Conservation (phyloP, 306 rosid species). For the Phaseolus lunatus region DNA sequence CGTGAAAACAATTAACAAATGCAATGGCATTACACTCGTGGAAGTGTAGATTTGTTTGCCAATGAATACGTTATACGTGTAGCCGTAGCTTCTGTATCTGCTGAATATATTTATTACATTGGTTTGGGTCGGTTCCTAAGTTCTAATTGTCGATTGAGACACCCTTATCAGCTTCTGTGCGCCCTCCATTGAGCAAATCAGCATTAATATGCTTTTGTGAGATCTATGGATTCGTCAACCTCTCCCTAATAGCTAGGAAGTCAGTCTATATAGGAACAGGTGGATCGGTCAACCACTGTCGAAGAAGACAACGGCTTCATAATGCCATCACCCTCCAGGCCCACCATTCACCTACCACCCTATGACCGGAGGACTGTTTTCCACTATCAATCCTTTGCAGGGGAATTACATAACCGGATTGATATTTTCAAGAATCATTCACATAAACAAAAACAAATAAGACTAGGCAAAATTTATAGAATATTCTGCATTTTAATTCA, state of each 20-base stretch:
- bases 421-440: no score
- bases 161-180: neutral
- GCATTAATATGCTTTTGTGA: no score
- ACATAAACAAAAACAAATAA: no score
- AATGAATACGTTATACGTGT: neutral
- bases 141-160: neutral
- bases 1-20: conserved; percentile 38
- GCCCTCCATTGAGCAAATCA: neutral
- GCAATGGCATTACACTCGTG: conserved; percentile 18
- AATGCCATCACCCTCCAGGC: no score
- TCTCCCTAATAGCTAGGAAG: no score
- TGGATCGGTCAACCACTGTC: neutral
- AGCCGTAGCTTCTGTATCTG: neutral
- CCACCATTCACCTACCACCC: no score
- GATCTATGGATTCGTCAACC: neutral
- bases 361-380: no score
- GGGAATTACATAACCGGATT: no score
- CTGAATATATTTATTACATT: neutral
- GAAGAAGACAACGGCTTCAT: no score
- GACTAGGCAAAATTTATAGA: no score
- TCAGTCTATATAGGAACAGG: neutral
- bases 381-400: no score
- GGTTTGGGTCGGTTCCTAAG: neutral
- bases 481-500: no score
- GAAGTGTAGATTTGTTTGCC: conserved; percentile 31